Conservation (phyloP, 208 protist genomes). For the Sergeia podlipaevii region DNA sequence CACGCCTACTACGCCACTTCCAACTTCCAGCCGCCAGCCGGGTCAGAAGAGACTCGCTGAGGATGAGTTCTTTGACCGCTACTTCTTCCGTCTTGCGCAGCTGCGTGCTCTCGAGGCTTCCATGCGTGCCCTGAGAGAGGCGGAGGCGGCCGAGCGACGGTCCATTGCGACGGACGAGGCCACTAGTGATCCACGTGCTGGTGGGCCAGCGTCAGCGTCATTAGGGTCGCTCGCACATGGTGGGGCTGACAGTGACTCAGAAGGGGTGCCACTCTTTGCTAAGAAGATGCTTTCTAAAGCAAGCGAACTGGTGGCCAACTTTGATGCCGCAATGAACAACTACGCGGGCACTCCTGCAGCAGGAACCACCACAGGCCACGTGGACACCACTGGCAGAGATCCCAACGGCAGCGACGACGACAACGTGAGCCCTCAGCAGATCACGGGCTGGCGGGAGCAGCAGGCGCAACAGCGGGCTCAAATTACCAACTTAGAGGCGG, state of each 20-base stretch:
- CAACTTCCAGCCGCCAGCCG: background rate
- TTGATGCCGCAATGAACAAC: constrained; percentile 40
- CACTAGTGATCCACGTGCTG: background rate
- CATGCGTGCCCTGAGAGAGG: constrained; percentile 12
- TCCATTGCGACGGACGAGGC: background rate
- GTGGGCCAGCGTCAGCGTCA: constrained; percentile 1
- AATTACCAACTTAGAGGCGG: constrained; percentile 29
- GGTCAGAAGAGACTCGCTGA: constrained; percentile 38
- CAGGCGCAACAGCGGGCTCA: background rate
- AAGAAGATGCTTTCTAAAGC: constrained; percentile 35
- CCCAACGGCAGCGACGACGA: constrained; percentile 18
- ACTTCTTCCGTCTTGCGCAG: constrained; percentile 83
- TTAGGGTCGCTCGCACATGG: background rate
- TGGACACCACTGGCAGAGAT: constrained; percentile 2
- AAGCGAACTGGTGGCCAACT: constrained; percentile 30
- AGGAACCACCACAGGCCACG: no score
- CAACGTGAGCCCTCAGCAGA: constrained; percentile 8
- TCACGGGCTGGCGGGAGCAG: constrained; percentile 5
- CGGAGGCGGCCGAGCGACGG: background rate
- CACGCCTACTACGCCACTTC: background rate
- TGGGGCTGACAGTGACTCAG: constrained; percentile 4
- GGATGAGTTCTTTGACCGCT: constrained; percentile 81
- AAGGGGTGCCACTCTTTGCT: constrained; percentile 24
- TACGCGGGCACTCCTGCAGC: constrained; percentile 12
- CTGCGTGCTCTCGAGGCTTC: constrained; percentile 36